A percentile compares a stretch with the other conserved stretches of the same genome.
These are phyloP conservation scores for Zychaea mexicana DNA, from an alignment of 371 early-diverging fungal species.

Conservation along the genomic window DNA sequence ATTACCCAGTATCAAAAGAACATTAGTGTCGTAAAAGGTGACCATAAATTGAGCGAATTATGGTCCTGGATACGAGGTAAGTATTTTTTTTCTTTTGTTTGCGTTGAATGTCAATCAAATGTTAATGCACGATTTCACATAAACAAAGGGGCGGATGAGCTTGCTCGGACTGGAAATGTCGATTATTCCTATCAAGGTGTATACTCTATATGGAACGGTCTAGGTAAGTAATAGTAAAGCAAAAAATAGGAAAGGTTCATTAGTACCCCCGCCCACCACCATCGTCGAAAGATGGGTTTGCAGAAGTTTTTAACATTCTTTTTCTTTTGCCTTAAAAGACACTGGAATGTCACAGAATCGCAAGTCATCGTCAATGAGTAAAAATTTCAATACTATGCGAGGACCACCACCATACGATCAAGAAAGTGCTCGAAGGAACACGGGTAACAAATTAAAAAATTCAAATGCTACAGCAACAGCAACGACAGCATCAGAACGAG, in stretches of 20 bases:
- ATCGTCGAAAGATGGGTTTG: too few species aligned
- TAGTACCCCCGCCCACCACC: too few species aligned
- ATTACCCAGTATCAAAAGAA: constrained; percentile 40
- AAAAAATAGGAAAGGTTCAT: too few species aligned
- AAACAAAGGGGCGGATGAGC: constrained; percentile 52
- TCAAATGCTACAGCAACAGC: background rate
- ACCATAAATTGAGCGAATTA: constrained; percentile 53
- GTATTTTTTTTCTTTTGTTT: background rate
- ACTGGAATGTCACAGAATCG: background rate
- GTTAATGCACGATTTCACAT: too few species aligned
- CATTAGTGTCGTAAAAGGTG: constrained; percentile 33
- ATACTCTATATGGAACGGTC: constrained; percentile 57
- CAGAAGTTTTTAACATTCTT: too few species aligned
- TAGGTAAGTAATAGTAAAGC: constrained; percentile 12
- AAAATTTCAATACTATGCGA: background rate
- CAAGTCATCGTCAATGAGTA: background rate
- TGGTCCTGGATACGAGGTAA: constrained; percentile 78
- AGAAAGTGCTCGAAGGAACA: background rate
- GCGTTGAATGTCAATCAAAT: too few species aligned
- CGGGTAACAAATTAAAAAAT: background rate
- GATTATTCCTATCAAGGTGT: constrained; percentile 80
- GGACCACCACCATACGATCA: background rate
- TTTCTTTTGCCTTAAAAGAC: background rate
- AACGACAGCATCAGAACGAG: background rate
- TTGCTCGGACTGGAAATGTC: constrained; percentile 47